Evolutionary conservation across 306 rosid species (phyloP), one percentile per base, ranked within the genome.

Genomic region (Bauhinia variegata): DNA sequence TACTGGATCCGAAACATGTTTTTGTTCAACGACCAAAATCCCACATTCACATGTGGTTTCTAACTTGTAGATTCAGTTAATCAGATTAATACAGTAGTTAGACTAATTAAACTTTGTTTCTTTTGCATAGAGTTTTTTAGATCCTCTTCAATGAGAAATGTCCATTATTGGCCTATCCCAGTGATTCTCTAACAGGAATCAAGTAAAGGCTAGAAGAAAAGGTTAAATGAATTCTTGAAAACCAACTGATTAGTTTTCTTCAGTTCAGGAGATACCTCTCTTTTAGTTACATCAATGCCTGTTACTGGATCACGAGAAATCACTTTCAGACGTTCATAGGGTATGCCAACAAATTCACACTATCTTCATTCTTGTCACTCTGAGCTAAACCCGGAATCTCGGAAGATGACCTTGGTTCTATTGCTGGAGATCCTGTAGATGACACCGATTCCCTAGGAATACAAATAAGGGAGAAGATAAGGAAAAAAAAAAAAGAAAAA

Each of bases 261-360:
- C 17, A 43, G 74, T 70, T 65, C 51, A 70, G 72, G 53, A 36
- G 43, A 19, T 82, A 89, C 97, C 98, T 92, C 98, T 86, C 96
- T 80, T 79, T 62, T 88, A 49, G 91, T 86, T 68, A 84, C 71
- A 78, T 89, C 79, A 31, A 92, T 92, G 83, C 83, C 89, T 3
- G 83, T 62, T 46, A 72, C 72, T 0, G 87, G 93, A 64, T 92
- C 84, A 23, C 69, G 71, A 69, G 96, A 92, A 70, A 59, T 44
- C 70, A 89, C 86, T 52, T 71, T 80, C 46, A 93, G 65, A 17
- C 86, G 80, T 75, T 89, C 97, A 54, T 86, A 93, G 96, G 93
- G 65, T 88, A 71, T 58, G 32, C 59, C 37, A 46, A 4, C 54
- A 66, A 41, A 67, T 68, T 83, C 48, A 67, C 71, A 52, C 60